Evolutionary conservation across 2,329 filamentous ascomycete genomes (phyloP), one percentile per base, ranked within the genome.

Genomic region (Colletotrichum falcatum): DNA sequence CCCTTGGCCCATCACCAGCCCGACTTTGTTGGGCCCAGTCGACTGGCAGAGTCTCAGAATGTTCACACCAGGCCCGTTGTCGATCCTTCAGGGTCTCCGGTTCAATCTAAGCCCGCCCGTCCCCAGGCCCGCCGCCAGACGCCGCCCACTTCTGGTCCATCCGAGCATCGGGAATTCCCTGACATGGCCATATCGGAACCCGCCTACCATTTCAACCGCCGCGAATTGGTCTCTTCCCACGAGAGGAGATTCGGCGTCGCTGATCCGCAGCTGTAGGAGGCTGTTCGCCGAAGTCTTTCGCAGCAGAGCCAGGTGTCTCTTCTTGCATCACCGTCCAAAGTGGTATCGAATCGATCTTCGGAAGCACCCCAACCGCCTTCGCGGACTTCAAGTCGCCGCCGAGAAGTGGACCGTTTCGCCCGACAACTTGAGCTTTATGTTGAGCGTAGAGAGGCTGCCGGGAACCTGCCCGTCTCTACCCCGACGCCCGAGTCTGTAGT

Each of bases 311-410:
- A 65, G 23, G 51, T 73, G 16, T 73, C 72, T 16, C 62, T 61
- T 8, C 18, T 74, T 51, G 61, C 56, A 20, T 73, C 72, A 11
- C 62, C 72, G 8, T 63, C 70, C 8, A 59, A 39, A 20, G 46
- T 30, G 37, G 53, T 53, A n/a, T 55, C 64, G 6, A 60, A 28
- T 1, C 59, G 23, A 26, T 65, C 66, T 14, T 42, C 64, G 18
- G 51, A n/a, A 30, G 62, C 48, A 28, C 62, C 60, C 5, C 46
- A 58, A 16, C 70, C 62, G 9, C 66, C 66, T 14, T 84, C 85
- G 20, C 81, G 82, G 59, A 82, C 80, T 39, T 82, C 83, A 35
- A 86, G 83, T 70, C 83, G 83, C 65, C 79, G 77, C 49, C 81
- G 78, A 68, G 80, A 79, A 9, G 71, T 88, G 16, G 78, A 83